phyloP scores from a whole-genome alignment of 306 rosid species.

The Dalbergia cultrata region DNA sequence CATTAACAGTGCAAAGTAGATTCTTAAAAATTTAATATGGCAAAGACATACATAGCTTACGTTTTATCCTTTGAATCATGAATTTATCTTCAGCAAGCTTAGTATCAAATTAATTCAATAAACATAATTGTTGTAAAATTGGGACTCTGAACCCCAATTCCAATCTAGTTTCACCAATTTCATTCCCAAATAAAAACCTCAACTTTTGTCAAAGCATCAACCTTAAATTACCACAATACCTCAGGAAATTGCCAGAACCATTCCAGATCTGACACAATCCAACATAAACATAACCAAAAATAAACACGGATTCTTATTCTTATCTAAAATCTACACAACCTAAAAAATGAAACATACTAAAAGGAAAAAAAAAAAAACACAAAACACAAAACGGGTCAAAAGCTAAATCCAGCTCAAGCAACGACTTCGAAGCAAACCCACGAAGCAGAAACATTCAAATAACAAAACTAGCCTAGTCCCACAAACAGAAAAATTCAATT shows the following conservation, averaged over 20 bases:
- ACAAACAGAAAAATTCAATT: not conserved
- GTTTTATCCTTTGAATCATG: constrained; percentile 10
- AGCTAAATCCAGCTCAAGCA: constrained; percentile 31
- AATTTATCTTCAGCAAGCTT: not conserved
- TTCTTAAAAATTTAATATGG: not conserved
- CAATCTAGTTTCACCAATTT: constrained; percentile 1
- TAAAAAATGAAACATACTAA: constrained; percentile 31
- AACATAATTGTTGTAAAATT: not conserved
- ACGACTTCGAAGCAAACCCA: constrained; percentile 38
- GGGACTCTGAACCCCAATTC: not conserved
- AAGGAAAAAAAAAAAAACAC: not conserved
- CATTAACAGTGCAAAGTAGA: not conserved
- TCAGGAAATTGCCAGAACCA: constrained; percentile 23
- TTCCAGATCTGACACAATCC: constrained; percentile 55
- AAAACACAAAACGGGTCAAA: not conserved
- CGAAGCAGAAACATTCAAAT: constrained; percentile 16
- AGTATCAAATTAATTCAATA: not conserved
- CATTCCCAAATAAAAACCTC: constrained; percentile 3
- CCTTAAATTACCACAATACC: constrained; percentile 35
- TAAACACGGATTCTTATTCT: not conserved
- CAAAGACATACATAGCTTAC: not conserved
- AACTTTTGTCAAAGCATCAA: constrained; percentile 27
- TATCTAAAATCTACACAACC: constrained; percentile 30
- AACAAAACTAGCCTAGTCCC: not conserved
- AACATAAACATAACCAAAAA: not conserved